A percentile compares a stretch with the other conserved stretches of the same genome.
Conservation (phyloP, 495 filamentous ascomycete genomes). For the Penicillium antarcticum region DNA sequence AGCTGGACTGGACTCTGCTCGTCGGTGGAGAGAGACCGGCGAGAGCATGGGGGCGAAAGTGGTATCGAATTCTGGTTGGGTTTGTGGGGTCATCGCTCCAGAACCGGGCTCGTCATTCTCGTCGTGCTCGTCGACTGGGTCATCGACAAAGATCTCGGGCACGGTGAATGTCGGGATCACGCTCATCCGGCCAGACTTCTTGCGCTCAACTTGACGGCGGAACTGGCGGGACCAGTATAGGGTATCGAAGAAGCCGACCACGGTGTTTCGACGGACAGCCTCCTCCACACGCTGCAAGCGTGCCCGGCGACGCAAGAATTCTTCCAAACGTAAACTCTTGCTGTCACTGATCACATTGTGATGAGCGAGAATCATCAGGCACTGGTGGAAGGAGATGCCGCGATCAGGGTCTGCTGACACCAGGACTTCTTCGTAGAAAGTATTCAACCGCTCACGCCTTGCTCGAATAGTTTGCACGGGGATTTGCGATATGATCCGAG, state of each 20-base stretch:
- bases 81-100: constrained; percentile 20
- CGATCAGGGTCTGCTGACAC: constrained; percentile 84
- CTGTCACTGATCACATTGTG: constrained; percentile 99
- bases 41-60: constrained; percentile 32
- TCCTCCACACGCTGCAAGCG: constrained; percentile 95
- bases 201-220: constrained; percentile 64
- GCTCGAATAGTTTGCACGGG: constrained; percentile 70
- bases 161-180: constrained; percentile 76
- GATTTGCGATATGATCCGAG: constrained; percentile 69
- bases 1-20: constrained; percentile 27
- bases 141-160: constrained; percentile 88
- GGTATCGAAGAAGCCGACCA: constrained; percentile 94
- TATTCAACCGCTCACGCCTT: constrained; percentile 74
- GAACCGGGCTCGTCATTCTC: constrained; percentile 17
- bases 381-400: constrained; percentile 87
- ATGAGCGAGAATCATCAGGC: constrained; percentile 96
- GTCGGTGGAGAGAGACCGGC: constrained; percentile 31
- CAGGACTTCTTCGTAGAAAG: constrained; percentile 94
- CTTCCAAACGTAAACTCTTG: constrained; percentile 89
- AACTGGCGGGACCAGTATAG: constrained; percentile 86
- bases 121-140: constrained; percentile 42
- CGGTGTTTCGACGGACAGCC: constrained; percentile 81
- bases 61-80: constrained; percentile 13
- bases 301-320: constrained; percentile 87
- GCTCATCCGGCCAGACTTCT: constrained; percentile 69